These are phyloP conservation scores for Protomyces gravidus DNA, from an alignment of 1,139 yeast genomes.

Conservation along the genomic window DNA sequence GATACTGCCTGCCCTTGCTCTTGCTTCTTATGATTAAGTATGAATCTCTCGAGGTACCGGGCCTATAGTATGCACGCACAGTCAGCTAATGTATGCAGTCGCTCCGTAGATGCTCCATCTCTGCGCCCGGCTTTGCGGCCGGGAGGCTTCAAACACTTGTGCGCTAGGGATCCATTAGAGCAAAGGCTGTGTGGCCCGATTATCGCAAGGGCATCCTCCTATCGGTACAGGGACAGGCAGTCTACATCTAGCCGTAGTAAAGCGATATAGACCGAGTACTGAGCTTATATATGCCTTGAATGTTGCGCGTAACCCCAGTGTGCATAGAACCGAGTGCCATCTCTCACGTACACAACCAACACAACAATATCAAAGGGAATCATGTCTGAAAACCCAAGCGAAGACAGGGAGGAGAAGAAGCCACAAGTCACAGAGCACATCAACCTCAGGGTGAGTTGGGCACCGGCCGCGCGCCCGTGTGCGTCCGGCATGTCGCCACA, in stretches of 20 bases:
- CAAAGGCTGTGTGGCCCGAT: conserved; percentile 3
- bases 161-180: conserved; percentile 26
- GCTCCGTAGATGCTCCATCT: conserved; percentile 3
- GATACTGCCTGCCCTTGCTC: too few relatives aligned
- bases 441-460: conserved; percentile 17
- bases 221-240: background rate
- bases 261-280: background rate
- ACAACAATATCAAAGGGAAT: background rate
- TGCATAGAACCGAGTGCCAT: too few relatives aligned
- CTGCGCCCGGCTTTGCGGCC: background rate
- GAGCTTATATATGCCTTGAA: background rate
- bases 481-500: too few relatives aligned
- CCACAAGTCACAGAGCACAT: conserved; percentile 23
- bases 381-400: background rate
- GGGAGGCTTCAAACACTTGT: conserved; percentile 28
- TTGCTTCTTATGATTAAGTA: background rate
- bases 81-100: too few relatives aligned
- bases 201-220: background rate
- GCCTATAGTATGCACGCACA: too few relatives aligned
- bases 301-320: too few relatives aligned
- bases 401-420: conserved; percentile 27
- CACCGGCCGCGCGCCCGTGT: too few relatives aligned
- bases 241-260: too few relatives aligned
- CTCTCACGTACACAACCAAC: background rate
- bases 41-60: conserved; percentile 2